Evolutionary conservation across 495 filamentous ascomycete species (phyloP), one percentile per base, ranked within the genome.

Genomic region (Gamarada debralockiae): DNA sequence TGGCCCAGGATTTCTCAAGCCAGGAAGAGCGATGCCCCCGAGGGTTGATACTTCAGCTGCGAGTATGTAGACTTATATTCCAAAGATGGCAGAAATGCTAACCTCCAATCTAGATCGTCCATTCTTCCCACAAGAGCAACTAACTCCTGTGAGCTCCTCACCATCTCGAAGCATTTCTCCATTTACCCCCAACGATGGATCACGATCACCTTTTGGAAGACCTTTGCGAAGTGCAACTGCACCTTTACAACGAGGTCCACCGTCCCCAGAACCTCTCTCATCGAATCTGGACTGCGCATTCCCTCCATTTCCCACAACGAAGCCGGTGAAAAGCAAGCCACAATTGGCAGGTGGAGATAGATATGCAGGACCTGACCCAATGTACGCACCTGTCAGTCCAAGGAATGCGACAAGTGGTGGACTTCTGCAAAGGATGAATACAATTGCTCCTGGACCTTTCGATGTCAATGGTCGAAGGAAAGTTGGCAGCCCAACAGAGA

Each of bases 371-470:
- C 56, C 36, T 62, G 61, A 63, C 66, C 65, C 29, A 67, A 73
- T 75, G 48, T 74, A 73, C 63, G 70, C 67, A 14, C 74, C 84
- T 1, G 62, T 67, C 17, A 78, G 70, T 39, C 74, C 80, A 37
- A 64, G 56, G 21, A 54, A 56, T 5, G 62, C 57, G 22, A 70
- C 55, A 25, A 65, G 63, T 50, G 68, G 67, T 18, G 74, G 67
- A 25, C 59, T 76, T 57, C 56, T 84, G 62, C 73, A 80, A 48
- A 74, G 79, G 50, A 81, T 87, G 77, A 76, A 87, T 55, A 75
- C 69, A 23, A 84, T 88, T 65, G 75, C 78, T 14, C 83, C 84
- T 17, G 83, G 84, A 0, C 86, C 86, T 5, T 86, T 89, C 58
- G 79, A 79, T 57, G 57, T 73, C 13, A 68, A 64, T 41, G 58